Evolutionary conservation across 1,284 basidiomycete genomes (phyloP).

Genomic region (Naganishia sp.): DNA sequence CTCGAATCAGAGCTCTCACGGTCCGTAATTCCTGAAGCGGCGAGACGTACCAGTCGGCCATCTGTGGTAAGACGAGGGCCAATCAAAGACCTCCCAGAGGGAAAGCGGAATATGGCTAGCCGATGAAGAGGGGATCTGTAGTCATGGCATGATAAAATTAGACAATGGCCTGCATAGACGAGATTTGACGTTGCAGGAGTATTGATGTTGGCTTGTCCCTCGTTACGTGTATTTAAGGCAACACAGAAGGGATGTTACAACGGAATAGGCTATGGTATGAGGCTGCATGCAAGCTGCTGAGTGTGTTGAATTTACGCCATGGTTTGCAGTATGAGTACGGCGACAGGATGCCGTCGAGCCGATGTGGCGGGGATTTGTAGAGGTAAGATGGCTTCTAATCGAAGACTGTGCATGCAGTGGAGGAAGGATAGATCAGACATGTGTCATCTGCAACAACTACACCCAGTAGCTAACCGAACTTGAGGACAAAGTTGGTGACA

Average conservation of each 20-base stretch:
- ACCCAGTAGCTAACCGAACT: constrained; percentile 39
- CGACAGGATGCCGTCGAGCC: background rate
- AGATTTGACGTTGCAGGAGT: too few relatives aligned
- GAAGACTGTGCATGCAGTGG: constrained; percentile 1
- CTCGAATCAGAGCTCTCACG: too few relatives aligned
- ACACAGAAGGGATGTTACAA: background rate
- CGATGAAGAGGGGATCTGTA: too few relatives aligned
- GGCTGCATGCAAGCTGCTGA: background rate
- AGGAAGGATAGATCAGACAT: background rate
- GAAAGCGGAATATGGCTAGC: too few relatives aligned
- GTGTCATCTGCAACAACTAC: background rate
- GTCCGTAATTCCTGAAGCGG: too few relatives aligned
- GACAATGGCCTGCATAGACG: too few relatives aligned
- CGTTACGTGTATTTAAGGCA: too few relatives aligned
- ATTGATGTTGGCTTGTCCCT: too few relatives aligned
- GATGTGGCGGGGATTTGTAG: background rate
- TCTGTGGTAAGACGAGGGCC: too few relatives aligned
- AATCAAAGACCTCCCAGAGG: too few relatives aligned
- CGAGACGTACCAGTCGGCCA: too few relatives aligned
- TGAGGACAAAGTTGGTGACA: constrained; percentile 81
- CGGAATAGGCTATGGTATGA: background rate
- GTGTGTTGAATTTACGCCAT: background rate
- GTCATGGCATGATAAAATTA: too few relatives aligned
- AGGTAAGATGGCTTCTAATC: background rate
- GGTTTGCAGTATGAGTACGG: background rate